A percentile compares a stretch with the other conserved stretches of the same genome.
Conservation (phyloP, 805 yeast genomes). For the Candida methanosorbosa region DNA sequence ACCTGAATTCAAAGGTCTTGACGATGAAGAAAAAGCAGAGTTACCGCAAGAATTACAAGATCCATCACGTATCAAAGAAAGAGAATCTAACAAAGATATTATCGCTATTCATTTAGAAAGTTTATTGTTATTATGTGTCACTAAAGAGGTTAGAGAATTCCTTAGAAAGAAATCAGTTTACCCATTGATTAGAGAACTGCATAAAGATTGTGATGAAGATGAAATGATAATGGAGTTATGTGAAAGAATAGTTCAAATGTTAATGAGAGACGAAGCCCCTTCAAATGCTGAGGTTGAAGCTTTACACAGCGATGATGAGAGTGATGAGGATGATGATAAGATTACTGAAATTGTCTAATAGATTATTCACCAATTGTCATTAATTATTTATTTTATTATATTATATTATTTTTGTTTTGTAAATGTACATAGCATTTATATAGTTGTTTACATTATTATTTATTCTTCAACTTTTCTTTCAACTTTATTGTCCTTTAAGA, state of each 20-base stretch:
- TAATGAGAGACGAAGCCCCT: slow-evolving; percentile 83
- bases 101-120: slow-evolving; percentile 71
- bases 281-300: slow-evolving; percentile 37
- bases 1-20: slow-evolving; percentile 47
- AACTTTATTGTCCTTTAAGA: slow-evolving; percentile 16
- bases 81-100: slow-evolving; percentile 66
- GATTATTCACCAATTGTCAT: neutral
- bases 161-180: slow-evolving; percentile 80
- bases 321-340: slow-evolving; percentile 41
- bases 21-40: slow-evolving; percentile 75
- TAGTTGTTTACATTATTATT: too few relatives aligned
- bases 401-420: too few relatives aligned
- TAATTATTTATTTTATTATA: too few relatives aligned
- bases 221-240: slow-evolving; percentile 53
- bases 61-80: slow-evolving; percentile 61
- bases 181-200: slow-evolving; percentile 79
- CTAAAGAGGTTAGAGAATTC: slow-evolving; percentile 62
- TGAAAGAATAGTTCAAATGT: slow-evolving; percentile 80
- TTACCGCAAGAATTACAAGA: slow-evolving; percentile 86
- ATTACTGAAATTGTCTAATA: slow-evolving; percentile 42
- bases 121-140: slow-evolving; percentile 69
- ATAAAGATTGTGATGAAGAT: slow-evolving; percentile 39
- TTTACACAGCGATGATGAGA: slow-evolving; percentile 32
- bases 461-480: slow-evolving; percentile 6
- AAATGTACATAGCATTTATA: too few relatives aligned